Conservation (phyloP, 2,329 filamentous ascomycete genomes). For the Arthrobotrys sphaeroides region DNA sequence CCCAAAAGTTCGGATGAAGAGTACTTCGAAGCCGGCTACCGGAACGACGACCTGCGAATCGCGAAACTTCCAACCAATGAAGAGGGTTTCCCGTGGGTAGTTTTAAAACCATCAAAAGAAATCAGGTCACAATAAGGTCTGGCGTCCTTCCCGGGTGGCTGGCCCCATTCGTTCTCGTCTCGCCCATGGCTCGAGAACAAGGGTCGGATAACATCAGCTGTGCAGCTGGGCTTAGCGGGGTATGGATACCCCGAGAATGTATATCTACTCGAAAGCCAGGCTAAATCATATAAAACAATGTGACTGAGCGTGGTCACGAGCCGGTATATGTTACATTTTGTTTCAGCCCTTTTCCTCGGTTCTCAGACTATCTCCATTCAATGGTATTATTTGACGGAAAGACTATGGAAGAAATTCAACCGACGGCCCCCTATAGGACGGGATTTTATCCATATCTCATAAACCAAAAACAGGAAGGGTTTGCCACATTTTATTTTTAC, state of each 20-base stretch:
- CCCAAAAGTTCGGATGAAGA: slow-evolving; percentile 27
- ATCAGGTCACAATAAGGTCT: slow-evolving; percentile 54
- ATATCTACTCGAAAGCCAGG: slow-evolving; percentile 26
- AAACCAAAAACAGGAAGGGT: not conserved
- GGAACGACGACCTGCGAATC: slow-evolving; percentile 44
- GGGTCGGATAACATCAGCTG: slow-evolving; percentile 12
- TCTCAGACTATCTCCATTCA: slow-evolving; percentile 7
- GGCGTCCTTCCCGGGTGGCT: slow-evolving; percentile 48
- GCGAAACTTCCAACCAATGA: slow-evolving; percentile 43
- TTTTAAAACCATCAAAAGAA: slow-evolving; percentile 33
- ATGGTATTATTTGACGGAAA: slow-evolving; percentile 30
- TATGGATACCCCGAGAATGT: slow-evolving; percentile 28
- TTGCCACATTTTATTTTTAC: slow-evolving; percentile 44
- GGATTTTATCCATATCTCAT: not conserved
- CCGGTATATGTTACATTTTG: slow-evolving; percentile 36
- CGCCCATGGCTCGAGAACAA: slow-evolving; percentile 16
- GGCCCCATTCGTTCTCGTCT: slow-evolving; percentile 27
- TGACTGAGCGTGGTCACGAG: slow-evolving; percentile 32
- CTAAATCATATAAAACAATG: slow-evolving; percentile 33
- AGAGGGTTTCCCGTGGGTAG: slow-evolving; percentile 1
- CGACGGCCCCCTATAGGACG: slow-evolving; percentile 1
- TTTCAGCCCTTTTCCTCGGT: slow-evolving; percentile 13
- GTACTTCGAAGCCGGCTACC: slow-evolving; percentile 18
- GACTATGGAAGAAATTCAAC: slow-evolving; percentile 44
- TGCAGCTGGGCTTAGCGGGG: slow-evolving; percentile 12